These are phyloP conservation scores for Radiomyces spectabilis DNA, from an alignment of 192 early-diverging fungal species.

Conservation along the genomic window DNA sequence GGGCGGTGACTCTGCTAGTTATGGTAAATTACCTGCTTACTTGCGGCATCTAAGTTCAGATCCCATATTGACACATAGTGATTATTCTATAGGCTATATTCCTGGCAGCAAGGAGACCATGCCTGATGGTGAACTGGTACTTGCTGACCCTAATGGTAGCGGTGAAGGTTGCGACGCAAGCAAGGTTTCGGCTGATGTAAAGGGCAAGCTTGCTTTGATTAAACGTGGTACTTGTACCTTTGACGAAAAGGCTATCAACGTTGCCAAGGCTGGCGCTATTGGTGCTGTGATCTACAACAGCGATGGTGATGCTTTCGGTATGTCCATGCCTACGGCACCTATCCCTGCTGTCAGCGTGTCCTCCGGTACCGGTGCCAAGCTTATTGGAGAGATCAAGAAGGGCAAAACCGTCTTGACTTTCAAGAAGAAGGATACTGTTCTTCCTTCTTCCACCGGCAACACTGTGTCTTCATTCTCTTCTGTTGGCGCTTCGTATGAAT, in stretches of 20 bases:
- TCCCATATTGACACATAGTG: too few species aligned
- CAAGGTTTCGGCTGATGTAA: constrained; percentile 32
- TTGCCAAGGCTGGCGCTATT: constrained; percentile 52
- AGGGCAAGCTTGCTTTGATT: constrained; percentile 51
- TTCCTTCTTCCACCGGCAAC: constrained; percentile 41
- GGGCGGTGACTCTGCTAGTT: not conserved
- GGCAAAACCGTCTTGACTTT: constrained; percentile 37
- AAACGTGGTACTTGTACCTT: constrained; percentile 70
- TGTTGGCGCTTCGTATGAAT: constrained; percentile 61
- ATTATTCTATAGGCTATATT: not conserved
- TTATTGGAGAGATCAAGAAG: constrained; percentile 32
- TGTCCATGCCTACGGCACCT: constrained; percentile 24
- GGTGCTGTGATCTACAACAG: constrained; percentile 63
- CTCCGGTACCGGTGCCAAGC: too few species aligned
- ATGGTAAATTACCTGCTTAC: too few species aligned
- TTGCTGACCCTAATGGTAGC: constrained; percentile 33
- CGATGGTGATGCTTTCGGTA: constrained; percentile 7
- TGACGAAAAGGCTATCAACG: constrained; percentile 50
- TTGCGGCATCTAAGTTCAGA: too few species aligned
- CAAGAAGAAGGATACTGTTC: constrained; percentile 32
- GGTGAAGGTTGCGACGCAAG: constrained; percentile 38
- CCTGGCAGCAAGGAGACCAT: not conserved
- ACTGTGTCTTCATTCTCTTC: constrained; percentile 71
- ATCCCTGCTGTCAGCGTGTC: constrained; percentile 50
- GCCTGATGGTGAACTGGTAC: constrained; percentile 28